Conservation (phyloP, 345 rosid species). For the Citropsis articulata region DNA sequence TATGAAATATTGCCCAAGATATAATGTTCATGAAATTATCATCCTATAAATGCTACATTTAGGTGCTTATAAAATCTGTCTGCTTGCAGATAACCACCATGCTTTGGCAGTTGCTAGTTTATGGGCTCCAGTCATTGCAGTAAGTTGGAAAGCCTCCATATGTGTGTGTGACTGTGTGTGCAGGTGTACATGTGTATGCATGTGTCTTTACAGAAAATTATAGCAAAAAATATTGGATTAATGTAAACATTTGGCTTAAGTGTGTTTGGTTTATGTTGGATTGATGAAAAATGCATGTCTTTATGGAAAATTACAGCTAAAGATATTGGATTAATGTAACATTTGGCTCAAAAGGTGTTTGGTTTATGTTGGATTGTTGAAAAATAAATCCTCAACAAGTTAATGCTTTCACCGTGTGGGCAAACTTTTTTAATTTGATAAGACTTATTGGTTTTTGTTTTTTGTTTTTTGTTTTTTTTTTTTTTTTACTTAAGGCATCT, state of each 20-base stretch:
- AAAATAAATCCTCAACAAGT: neutral
- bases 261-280: neutral
- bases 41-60: neutral
- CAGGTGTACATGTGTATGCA: neutral
- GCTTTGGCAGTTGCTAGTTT: constrained; percentile 76
- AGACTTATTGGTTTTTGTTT: neutral
- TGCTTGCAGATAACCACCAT: constrained; percentile 89
- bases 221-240: neutral
- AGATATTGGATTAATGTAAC: neutral
- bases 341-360: neutral
- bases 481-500: neutral
- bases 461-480: too few relatives aligned
- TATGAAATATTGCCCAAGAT: neutral
- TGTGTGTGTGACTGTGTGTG: neutral
- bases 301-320: neutral
- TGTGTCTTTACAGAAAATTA: neutral
- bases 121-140: constrained; percentile 93
- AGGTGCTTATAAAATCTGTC: constrained; percentile 10
- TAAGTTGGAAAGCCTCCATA: constrained; percentile 44
- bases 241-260: neutral
- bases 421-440: neutral
- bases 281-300: neutral
- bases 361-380: neutral
- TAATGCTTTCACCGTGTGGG: neutral
- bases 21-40: neutral